Conservation (phyloP, 2,329 filamentous ascomycete genomes). For the Neopestalotiopsis sp. region DNA sequence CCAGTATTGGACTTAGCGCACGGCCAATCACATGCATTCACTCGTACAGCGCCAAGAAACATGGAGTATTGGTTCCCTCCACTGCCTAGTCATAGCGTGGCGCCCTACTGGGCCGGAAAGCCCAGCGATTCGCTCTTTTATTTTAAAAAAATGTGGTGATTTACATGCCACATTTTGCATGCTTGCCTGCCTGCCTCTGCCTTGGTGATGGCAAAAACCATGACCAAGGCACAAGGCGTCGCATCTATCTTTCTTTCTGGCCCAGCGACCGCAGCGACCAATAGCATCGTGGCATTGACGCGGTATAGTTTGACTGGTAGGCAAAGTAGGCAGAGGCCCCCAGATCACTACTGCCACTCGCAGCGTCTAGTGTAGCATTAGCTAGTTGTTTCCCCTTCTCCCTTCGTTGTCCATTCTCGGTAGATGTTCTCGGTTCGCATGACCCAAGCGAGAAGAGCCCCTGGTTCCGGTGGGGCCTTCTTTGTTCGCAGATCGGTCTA, state of each 20-base stretch:
- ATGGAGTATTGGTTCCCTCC: background rate
- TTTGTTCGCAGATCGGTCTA: background rate
- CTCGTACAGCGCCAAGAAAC: background rate
- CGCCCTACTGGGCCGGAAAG: constrained; percentile 2
- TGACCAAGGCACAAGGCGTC: background rate
- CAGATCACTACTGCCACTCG: too few relatives aligned
- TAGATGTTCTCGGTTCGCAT: constrained; percentile 10
- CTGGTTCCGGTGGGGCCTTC: background rate
- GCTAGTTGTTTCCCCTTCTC: too few relatives aligned
- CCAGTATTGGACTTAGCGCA: background rate
- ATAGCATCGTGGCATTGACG: background rate
- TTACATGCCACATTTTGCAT: background rate
- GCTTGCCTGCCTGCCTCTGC: background rate
- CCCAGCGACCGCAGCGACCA: background rate
- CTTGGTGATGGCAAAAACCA: background rate
- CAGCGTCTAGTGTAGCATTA: too few relatives aligned
- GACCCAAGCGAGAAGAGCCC: background rate
- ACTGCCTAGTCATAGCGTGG: background rate
- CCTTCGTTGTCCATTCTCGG: constrained; percentile 8
- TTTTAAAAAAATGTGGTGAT: too few relatives aligned
- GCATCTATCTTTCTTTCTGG: too few relatives aligned
- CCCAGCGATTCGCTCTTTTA: background rate
- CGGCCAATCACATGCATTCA: background rate
- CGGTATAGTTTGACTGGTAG: too few relatives aligned
- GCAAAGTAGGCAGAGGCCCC: too few relatives aligned